Evolutionary conservation across 345 rosid genomes (phyloP), one percentile per base, ranked within the genome.

Genomic region (Hirschfeldia incana): DNA sequence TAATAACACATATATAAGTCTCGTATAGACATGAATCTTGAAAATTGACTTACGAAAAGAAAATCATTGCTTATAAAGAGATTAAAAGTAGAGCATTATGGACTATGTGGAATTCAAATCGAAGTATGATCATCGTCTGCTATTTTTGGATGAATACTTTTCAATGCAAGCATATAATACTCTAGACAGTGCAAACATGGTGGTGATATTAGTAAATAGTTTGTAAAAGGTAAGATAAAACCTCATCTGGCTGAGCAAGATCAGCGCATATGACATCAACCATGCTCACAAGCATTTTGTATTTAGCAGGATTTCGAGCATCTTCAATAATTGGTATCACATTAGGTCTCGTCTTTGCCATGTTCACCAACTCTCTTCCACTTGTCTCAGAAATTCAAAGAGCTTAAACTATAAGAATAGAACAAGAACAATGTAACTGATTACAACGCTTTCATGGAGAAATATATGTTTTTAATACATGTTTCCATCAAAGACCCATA

Each of bases 171-270:
- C 55, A 46, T 13, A 46, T 6, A 46, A 46, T 46, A 46, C 2
- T 46, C 4, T 46, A 46, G 13, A 12, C 55, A 46, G 13, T 46
- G 55, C 55, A 46, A 12, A 12, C 13, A 46, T 12, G 1, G 53
- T 46, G 55, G 11, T 44, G 15, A 12, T 44, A 44, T 6, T 12
- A 12, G 15, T 4, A 12, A 46, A 46, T 1, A 12, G 1, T 44
- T 46, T 12, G 3, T 60, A 2, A 17, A 61, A 21, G 27, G 13
- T 26, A 59, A 66, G 5, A 0, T 65, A 84, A 86, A 75, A 96
- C 99, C 97, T 96, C 95, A 84, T 93, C 97, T 0, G 99, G 99
- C 72, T 96, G 99, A 44, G 99, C 98, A 88, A 96, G 98, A 88
- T 96, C 99, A 37, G 99, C 92, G 83, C 93, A 96, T 58, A 96